phyloP scores from a whole-genome alignment of 495 filamentous ascomycete genomes.

The Penicillium paxilli region DNA sequence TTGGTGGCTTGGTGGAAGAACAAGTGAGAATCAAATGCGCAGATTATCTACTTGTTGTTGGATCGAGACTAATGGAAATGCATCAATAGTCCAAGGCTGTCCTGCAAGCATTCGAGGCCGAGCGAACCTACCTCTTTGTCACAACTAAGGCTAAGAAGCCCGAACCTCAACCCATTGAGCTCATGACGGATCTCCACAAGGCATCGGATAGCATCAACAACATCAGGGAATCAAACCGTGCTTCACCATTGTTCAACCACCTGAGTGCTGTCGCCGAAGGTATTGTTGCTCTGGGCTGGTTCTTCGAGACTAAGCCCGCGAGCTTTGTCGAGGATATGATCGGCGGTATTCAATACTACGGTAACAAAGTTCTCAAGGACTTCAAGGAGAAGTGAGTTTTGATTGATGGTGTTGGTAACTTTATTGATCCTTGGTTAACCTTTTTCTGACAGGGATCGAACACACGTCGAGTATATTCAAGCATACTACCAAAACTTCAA shows the following conservation, averaged over 20 bases:
- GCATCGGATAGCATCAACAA: constrained; percentile 73
- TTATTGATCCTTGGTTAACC: neutral
- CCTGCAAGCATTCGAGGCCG: constrained; percentile 69
- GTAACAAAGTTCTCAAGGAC: constrained; percentile 85
- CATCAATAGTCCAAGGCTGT: constrained; percentile 56
- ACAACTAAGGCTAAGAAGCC: constrained; percentile 93
- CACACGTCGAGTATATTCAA: constrained; percentile 82
- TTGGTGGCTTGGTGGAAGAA: constrained; percentile 77
- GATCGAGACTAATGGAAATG: constrained; percentile 5
- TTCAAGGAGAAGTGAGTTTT: constrained; percentile 83
- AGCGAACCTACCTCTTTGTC: constrained; percentile 84
- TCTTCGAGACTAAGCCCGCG: constrained; percentile 75
- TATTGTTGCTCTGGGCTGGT: constrained; percentile 82
- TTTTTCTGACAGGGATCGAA: constrained; percentile 59
- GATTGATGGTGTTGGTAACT: neutral
- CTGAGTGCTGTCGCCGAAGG: constrained; percentile 85
- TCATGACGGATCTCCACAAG: constrained; percentile 80
- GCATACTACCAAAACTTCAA: constrained; percentile 86
- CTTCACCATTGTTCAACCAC: constrained; percentile 69
- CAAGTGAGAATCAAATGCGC: constrained; percentile 54
- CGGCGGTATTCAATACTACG: constrained; percentile 81
- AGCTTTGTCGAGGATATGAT: constrained; percentile 79
- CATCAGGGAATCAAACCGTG: constrained; percentile 76
- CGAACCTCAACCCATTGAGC: constrained; percentile 65
- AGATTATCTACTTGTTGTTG: neutral